Percentiles rank a stretch among this genome's conserved stretches.
phyloP scores from a whole-genome alignment of 2,329 filamentous ascomycete species.

The Hyphodiscus sp. region DNA sequence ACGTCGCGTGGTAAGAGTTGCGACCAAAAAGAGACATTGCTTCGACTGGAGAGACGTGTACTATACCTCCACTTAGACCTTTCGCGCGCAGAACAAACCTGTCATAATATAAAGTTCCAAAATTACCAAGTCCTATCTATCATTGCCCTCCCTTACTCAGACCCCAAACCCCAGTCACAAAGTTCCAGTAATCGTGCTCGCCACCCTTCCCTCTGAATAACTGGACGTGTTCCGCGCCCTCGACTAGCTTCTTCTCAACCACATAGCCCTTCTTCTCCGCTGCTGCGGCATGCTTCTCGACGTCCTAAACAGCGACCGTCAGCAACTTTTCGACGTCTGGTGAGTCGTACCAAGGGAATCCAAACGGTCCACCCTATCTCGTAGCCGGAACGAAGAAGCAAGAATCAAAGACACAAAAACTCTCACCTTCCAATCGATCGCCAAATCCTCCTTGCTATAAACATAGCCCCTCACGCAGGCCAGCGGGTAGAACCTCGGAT shows the following conservation, averaged over 20 bases:
- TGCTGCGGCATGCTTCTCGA: constrained; percentile 9
- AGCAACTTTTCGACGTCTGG: too few species aligned
- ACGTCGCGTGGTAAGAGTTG: too few species aligned
- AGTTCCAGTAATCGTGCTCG: constrained; percentile 23
- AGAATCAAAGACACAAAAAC: too few species aligned
- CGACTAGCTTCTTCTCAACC: constrained; percentile 17
- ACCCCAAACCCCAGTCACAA: constrained; percentile 18
- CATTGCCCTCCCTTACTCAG: background rate
- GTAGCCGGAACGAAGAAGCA: too few species aligned
- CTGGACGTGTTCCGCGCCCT: constrained; percentile 22
- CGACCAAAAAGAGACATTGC: too few species aligned
- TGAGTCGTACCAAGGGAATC: too few species aligned
- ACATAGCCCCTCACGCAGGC: constrained; percentile 18
- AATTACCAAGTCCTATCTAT: background rate
- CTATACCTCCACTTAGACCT: too few species aligned
- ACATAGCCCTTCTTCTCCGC: constrained; percentile 16
- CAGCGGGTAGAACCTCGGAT: constrained; percentile 11
- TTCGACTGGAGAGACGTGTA: too few species aligned
- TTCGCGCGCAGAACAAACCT: background rate
- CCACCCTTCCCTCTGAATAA: constrained; percentile 22
- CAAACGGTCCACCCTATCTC: too few species aligned
- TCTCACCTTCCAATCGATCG: constrained; percentile 3
- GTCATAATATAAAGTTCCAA: background rate
- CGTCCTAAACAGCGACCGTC: background rate
- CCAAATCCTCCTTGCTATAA: constrained; percentile 24